phyloP scores from a whole-genome alignment of 305 asterid genomes.

The Solanum hybrid region DNA sequence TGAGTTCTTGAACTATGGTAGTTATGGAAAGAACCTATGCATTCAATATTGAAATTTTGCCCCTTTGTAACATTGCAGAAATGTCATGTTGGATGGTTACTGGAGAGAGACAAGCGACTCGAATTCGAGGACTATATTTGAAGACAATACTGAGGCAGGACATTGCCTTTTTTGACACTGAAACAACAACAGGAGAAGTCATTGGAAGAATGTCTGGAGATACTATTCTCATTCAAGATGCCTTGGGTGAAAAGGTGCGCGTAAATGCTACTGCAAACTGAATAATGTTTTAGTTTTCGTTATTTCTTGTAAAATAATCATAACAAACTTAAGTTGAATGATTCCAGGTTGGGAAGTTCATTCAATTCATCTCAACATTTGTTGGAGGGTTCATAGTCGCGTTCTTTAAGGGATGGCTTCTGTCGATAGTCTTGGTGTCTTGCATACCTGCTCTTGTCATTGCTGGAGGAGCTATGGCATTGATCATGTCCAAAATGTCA shows the following conservation, averaged over 20 bases:
- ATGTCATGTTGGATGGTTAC: slow-evolving; percentile 80
- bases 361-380: slow-evolving; percentile 54
- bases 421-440: slow-evolving; percentile 42
- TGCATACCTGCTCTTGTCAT: slow-evolving; percentile 46
- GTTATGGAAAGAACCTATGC: not conserved
- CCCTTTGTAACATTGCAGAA: slow-evolving; percentile 25
- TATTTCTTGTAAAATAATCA: not conserved
- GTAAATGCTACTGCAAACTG: not conserved
- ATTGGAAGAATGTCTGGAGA: slow-evolving; percentile 90
- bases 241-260: slow-evolving; percentile 75
- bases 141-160: slow-evolving; percentile 74
- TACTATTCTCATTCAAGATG: slow-evolving; percentile 78
- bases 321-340: not conserved
- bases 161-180: slow-evolving; percentile 73
- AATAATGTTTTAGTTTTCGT: not conserved
- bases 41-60: not conserved
- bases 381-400: slow-evolving; percentile 67
- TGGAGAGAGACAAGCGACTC: slow-evolving; percentile 76
- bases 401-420: slow-evolving; percentile 58
- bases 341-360: slow-evolving; percentile 66
- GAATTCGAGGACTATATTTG: slow-evolving; percentile 65
- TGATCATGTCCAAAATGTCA: slow-evolving; percentile 44
- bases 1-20: not conserved
- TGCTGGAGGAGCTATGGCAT: slow-evolving; percentile 36
- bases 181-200: slow-evolving; percentile 68